A percentile compares a stretch with the other conserved stretches of the same genome.
These are phyloP conservation scores for Apocynum venetum DNA, from an alignment of 257 asterid species.

Conservation along the genomic window DNA sequence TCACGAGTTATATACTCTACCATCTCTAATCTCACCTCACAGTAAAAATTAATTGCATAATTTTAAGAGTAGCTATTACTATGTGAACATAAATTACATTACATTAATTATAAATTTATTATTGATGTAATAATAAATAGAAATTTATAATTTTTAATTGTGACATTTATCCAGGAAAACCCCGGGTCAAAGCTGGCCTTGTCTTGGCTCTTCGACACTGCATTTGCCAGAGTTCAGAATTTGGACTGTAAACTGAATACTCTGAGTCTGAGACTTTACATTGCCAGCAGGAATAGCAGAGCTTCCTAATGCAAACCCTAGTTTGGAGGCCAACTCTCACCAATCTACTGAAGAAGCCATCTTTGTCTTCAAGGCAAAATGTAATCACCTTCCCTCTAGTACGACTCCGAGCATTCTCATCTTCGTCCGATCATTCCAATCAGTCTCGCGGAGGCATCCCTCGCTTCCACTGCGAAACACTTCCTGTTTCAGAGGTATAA, in stretches of 20 bases:
- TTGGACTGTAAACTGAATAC: neutral
- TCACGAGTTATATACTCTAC: too few species aligned
- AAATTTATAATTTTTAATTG: too few species aligned
- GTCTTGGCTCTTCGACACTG: neutral
- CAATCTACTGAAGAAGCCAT: conserved; percentile 4
- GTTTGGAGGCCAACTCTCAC: conserved; percentile 8
- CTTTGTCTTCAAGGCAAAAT: neutral
- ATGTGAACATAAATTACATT: too few species aligned
- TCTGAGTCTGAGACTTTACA: too few species aligned
- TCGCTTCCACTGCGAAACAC: conserved; percentile 76
- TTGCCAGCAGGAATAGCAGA: neutral
- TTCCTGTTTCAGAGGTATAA: conserved; percentile 58
- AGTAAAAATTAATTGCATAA: too few species aligned
- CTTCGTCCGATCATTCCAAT: conserved; percentile 50
- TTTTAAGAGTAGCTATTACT: too few species aligned
- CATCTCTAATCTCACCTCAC: too few species aligned
- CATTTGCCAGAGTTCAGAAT: neutral
- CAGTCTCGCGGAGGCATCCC: conserved; percentile 97
- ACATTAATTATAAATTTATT: too few species aligned
- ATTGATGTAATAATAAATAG: too few species aligned
- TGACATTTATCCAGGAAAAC: too few species aligned
- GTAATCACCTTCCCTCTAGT: neutral
- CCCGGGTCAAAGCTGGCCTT: neutral
- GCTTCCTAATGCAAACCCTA: conserved; percentile 18
- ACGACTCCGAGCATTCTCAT: conserved; percentile 45